Conservation (phyloP, 1,139 yeast species). For the Debaryomyces subglobosus region DNA sequence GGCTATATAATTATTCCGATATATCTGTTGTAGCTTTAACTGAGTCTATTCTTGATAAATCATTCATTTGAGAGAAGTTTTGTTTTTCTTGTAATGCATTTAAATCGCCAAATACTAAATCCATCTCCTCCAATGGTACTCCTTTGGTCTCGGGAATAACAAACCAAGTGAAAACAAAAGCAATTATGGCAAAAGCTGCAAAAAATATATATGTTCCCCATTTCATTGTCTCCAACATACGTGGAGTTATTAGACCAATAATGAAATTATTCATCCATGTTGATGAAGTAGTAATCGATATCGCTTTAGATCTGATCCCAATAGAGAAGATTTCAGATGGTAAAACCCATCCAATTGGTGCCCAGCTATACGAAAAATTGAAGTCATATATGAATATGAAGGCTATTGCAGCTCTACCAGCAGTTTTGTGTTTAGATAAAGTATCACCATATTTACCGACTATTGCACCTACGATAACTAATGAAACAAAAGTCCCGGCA, state of each 20-base stretch:
- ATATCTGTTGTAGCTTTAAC: neutral
- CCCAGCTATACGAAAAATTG: constrained; percentile 28
- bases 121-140: constrained; percentile 34
- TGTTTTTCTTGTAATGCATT: constrained; percentile 6
- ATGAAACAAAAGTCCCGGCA: constrained; percentile 14
- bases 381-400: constrained; percentile 40
- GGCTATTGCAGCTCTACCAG: constrained; percentile 47
- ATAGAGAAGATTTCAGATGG: constrained; percentile 46
- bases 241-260: constrained; percentile 33
- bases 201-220: constrained; percentile 35
- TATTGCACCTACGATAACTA: constrained; percentile 46
- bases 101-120: constrained; percentile 21
- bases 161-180: constrained; percentile 23
- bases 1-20: neutral
- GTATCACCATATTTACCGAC: constrained; percentile 49
- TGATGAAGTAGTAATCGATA: constrained; percentile 36
- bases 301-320: constrained; percentile 28
- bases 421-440: constrained; percentile 17
- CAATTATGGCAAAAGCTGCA: constrained; percentile 26
- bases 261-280: constrained; percentile 41
- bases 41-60: neutral
- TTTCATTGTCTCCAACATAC: constrained; percentile 25
- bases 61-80: neutral
- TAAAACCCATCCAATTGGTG: constrained; percentile 44
- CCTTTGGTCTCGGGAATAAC: constrained; percentile 36